Percentiles rank a stretch among this genome's conserved stretches.
phyloP scores from a whole-genome alignment of 192 early-diverging fungal genomes.

The Coemansia reversa region DNA sequence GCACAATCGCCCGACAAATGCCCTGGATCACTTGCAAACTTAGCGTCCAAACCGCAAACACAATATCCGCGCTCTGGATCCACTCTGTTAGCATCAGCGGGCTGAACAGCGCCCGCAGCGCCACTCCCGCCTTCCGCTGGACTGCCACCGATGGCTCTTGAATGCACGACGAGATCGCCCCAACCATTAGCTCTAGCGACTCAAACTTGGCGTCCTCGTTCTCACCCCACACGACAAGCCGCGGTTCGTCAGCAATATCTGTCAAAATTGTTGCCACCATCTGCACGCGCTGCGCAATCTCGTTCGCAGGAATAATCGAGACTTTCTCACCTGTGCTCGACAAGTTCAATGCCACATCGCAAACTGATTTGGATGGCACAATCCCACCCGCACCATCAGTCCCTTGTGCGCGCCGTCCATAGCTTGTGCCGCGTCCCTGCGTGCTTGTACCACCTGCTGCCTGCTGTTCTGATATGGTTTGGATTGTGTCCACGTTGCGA shows the following conservation, averaged over 20 bases:
- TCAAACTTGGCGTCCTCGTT: constrained; percentile 65
- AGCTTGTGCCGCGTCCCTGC: constrained; percentile 36
- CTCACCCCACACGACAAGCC: constrained; percentile 71
- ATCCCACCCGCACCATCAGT: constrained; percentile 4
- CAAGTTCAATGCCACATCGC: constrained; percentile 53
- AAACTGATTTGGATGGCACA: constrained; percentile 29
- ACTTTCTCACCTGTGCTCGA: constrained; percentile 44
- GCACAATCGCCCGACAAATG: constrained; percentile 52
- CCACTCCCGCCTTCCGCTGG: constrained; percentile 67
- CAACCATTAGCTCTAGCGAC: constrained; percentile 71
- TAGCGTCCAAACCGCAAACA: constrained; percentile 79
- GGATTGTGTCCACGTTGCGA: constrained; percentile 49
- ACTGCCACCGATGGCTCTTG: constrained; percentile 70
- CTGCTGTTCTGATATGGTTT: constrained; percentile 54
- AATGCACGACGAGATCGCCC: constrained; percentile 72
- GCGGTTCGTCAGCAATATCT: constrained; percentile 73
- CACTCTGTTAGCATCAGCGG: constrained; percentile 72
- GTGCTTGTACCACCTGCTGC: constrained; percentile 24
- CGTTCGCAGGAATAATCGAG: constrained; percentile 48
- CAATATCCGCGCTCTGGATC: constrained; percentile 71
- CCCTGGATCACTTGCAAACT: constrained; percentile 60
- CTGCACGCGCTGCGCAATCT: constrained; percentile 73
- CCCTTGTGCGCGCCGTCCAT: constrained; percentile 36
- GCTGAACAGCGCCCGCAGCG: constrained; percentile 72
- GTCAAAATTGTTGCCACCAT: constrained; percentile 76